Conservation (phyloP, 225 moss, liverwort and hornwort genomes). For the Marchantia paleacea region DNA sequence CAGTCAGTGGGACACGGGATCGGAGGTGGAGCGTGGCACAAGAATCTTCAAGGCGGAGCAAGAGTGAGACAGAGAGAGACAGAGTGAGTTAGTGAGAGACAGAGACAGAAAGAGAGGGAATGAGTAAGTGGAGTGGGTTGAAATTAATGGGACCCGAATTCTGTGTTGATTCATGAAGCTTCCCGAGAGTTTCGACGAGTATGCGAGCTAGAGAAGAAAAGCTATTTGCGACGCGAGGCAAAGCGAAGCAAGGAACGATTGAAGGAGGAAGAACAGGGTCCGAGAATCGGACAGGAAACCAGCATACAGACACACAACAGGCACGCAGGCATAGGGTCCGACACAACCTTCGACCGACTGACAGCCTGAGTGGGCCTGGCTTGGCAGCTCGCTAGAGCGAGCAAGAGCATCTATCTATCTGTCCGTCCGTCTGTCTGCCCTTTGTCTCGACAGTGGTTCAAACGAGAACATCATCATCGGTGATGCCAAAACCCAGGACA, state of each 20-base stretch:
- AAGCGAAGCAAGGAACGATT: neutral
- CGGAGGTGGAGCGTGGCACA: neutral
- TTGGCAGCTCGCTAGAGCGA: neutral
- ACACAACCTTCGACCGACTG: neutral
- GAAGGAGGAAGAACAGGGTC: neutral
- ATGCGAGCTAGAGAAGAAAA: neutral
- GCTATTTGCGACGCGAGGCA: neutral
- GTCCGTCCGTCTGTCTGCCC: neutral
- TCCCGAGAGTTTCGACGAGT: neutral
- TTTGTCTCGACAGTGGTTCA: neutral
- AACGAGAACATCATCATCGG: slow-evolving; percentile 5
- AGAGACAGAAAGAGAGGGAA: too few relatives aligned
- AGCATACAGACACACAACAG: too few relatives aligned
- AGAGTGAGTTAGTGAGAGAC: too few relatives aligned
- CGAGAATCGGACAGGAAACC: neutral
- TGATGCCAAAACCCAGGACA: neutral
- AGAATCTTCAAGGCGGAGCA: neutral
- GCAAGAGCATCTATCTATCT: neutral
- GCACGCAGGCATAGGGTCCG: neutral
- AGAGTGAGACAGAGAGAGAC: too few relatives aligned
- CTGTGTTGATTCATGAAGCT: slow-evolving; percentile 12
- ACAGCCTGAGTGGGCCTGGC: neutral
- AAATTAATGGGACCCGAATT: neutral
- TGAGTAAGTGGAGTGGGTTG: slow-evolving; percentile 12
- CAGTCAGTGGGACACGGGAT: slow-evolving; percentile 11